A percentile compares a stretch with the other conserved stretches of the same genome.
phyloP scores from a whole-genome alignment of 306 rosid genomes.

The Cajanus cajan region DNA sequence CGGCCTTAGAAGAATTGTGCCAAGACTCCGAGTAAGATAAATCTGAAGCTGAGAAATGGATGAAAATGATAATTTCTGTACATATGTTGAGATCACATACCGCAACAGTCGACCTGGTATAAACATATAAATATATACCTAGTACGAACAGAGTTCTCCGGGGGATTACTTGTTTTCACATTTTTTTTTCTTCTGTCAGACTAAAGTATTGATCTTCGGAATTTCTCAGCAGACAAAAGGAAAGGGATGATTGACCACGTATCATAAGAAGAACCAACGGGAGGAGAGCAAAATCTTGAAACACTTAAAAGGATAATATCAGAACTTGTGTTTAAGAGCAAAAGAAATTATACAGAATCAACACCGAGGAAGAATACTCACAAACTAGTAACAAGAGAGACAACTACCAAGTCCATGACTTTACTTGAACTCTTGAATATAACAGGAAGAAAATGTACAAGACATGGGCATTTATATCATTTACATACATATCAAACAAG shows the following conservation, averaged over 20 bases:
- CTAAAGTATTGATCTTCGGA: not conserved
- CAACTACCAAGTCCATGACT: not conserved
- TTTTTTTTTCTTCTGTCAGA: not conserved
- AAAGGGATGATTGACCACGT: not conserved
- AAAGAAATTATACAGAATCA: not conserved
- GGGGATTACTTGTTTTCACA: not conserved
- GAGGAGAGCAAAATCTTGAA: not conserved
- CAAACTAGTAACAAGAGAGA: not conserved
- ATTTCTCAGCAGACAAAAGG: not conserved
- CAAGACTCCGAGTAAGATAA: not conserved
- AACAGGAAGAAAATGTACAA: not conserved
- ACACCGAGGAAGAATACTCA: not conserved
- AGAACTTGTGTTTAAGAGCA: not conserved
- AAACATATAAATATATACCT: not conserved
- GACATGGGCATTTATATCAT: constrained; percentile 11
- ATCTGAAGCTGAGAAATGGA: not conserved
- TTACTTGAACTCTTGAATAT: not conserved
- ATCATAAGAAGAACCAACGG: constrained; percentile 2
- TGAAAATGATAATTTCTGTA: not conserved
- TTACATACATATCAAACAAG: constrained; percentile 8
- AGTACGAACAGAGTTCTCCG: too few species aligned
- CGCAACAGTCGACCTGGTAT: not conserved
- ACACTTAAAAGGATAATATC: not conserved
- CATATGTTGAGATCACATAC: not conserved
- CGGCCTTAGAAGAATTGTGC: not conserved